Percentiles rank a stretch among this genome's conserved stretches.
Conservation (phyloP, 2,329 filamentous ascomycete genomes). For the Myrmaecium sp. region DNA sequence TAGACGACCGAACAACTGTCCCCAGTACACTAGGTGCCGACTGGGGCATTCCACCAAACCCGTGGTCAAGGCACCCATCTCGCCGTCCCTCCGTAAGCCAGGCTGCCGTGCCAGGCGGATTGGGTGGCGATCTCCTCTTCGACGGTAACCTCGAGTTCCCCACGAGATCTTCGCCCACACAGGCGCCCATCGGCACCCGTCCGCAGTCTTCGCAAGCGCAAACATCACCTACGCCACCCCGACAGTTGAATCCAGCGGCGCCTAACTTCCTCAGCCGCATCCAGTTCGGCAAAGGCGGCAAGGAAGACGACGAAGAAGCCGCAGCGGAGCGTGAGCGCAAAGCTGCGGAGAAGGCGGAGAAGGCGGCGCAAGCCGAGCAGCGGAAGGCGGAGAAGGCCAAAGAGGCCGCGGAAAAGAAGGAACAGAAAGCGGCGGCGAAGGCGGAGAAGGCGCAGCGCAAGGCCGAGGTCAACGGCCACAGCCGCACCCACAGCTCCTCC, state of each 20-base stretch:
- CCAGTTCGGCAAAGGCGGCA: no score
- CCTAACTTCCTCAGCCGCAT: constrained; percentile 57
- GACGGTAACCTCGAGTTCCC: constrained; percentile 33
- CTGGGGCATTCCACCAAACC: constrained; percentile 19
- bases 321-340: constrained; percentile 14
- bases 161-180: constrained; percentile 34
- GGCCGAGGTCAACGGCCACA: constrained; percentile 19
- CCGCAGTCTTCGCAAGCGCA: constrained; percentile 42
- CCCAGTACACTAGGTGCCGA: constrained; percentile 19
- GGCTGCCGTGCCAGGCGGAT: constrained; percentile 51
- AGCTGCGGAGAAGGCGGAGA: constrained; percentile 17
- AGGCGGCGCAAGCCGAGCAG: no score
- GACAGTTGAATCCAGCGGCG: constrained; percentile 65
- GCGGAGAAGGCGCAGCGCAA: constrained; percentile 17
- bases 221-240: constrained; percentile 27
- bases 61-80: constrained; percentile 64
- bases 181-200: constrained; percentile 63
- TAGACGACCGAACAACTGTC: constrained; percentile 25
- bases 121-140: constrained; percentile 35
- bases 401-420: constrained; percentile 14
- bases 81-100: constrained; percentile 69
- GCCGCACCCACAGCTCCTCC: constrained; percentile 9
- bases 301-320: constrained; percentile 15
- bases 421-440: constrained; percentile 20
- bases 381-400: constrained; percentile 15